A percentile compares a stretch with the other conserved stretches of the same genome.
These are phyloP conservation scores for Ganoderma boninense DNA, from an alignment of 1,284 basidiomycete species.

Conservation along the genomic window DNA sequence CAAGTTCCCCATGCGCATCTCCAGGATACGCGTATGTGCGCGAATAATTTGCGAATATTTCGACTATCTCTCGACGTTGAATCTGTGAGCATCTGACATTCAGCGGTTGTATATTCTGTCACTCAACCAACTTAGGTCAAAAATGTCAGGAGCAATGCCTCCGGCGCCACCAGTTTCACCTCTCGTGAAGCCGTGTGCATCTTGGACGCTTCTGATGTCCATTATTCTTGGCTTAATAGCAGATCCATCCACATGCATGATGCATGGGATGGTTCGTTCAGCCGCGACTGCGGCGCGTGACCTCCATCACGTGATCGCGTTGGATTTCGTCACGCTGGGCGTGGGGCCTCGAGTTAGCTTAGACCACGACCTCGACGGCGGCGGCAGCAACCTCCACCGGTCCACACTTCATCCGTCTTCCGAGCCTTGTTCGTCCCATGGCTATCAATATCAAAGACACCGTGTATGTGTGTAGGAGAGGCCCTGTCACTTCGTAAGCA, in stretches of 20 bases:
- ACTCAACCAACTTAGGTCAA: too few species aligned
- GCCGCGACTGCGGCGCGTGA: slow-evolving; percentile 6
- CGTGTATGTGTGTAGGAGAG: slow-evolving; percentile 31
- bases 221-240: too few species aligned
- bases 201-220: too few species aligned
- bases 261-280: background rate
- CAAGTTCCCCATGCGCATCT: too few species aligned
- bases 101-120: too few species aligned
- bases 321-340: slow-evolving; percentile 1
- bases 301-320: slow-evolving; percentile 17
- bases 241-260: too few species aligned
- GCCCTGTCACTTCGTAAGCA: background rate
- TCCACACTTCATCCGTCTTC: background rate
- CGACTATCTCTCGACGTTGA: background rate
- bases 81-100: too few species aligned
- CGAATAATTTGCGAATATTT: background rate
- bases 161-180: too few species aligned
- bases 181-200: too few species aligned
- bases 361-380: too few species aligned
- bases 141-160: too few species aligned
- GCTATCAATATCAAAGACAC: slow-evolving; percentile 39
- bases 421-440: slow-evolving; percentile 15
- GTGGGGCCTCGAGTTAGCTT: too few species aligned
- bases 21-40: background rate
- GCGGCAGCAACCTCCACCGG: background rate